These are phyloP conservation scores for Neurospora pannonica DNA, from an alignment of 495 filamentous ascomycete genomes.

Conservation along the genomic window DNA sequence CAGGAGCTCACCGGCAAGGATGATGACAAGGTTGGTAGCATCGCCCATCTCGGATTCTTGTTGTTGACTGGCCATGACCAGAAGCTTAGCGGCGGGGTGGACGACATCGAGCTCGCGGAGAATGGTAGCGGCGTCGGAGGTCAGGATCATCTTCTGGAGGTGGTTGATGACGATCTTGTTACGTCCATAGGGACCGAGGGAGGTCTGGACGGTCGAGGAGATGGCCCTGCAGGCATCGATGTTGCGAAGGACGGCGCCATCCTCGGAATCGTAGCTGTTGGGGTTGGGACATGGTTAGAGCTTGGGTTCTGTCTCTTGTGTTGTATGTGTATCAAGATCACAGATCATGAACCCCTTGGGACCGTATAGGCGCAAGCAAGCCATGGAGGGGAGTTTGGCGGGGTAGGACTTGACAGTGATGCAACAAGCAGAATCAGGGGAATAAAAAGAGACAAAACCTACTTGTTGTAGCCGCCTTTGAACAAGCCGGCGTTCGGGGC, in stretches of 20 bases:
- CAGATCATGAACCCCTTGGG: not conserved
- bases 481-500: conserved; percentile 91
- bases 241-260: conserved; percentile 96
- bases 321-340: conserved; percentile 2
- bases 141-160: conserved; percentile 98
- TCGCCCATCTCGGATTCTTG: conserved; percentile 99
- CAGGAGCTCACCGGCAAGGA: conserved; percentile 89
- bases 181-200: conserved; percentile 91
- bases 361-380: not conserved
- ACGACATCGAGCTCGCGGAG: conserved; percentile 96
- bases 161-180: conserved; percentile 99
- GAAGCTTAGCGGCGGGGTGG: conserved; percentile 91
- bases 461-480: conserved; percentile 96
- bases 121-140: conserved; percentile 95
- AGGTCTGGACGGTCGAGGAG: conserved; percentile 90
- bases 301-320: conserved; percentile 9
- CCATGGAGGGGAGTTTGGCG: conserved; percentile 1
- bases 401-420: conserved; percentile 2
- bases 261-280: conserved; percentile 88
- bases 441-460: conserved; percentile 21
- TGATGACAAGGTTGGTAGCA: conserved; percentile 94
- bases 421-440: not conserved
- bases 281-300: conserved; percentile 11
- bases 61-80: conserved; percentile 99
- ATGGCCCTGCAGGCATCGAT: conserved; percentile 98